Evolutionary conservation across 2,329 filamentous ascomycete species (phyloP).

Genomic region (Paracoccidioides lutzii): DNA sequence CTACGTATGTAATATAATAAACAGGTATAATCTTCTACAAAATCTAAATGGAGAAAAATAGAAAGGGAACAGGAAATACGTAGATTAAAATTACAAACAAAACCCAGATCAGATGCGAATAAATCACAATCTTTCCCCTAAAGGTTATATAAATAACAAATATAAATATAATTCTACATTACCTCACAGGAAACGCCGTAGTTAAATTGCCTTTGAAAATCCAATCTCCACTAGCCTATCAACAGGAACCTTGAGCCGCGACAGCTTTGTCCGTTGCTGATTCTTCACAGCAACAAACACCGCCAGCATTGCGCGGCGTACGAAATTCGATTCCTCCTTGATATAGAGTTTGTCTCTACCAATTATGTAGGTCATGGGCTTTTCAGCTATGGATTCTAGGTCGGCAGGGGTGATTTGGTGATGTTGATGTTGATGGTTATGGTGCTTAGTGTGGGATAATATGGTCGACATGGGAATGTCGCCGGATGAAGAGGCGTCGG

Average conservation of each 20-base stretch:
- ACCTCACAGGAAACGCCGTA: not conserved
- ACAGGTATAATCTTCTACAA: too few species aligned
- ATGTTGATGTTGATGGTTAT: conserved; percentile 7
- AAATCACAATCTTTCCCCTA: not conserved
- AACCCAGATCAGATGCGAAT: too few species aligned
- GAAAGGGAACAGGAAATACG: too few species aligned
- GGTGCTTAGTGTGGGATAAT: conserved; percentile 10
- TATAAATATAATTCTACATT: not conserved
- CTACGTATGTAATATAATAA: too few species aligned
- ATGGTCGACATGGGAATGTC: not conserved
- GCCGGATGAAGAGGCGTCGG: not conserved
- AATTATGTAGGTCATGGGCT: conserved; percentile 35
- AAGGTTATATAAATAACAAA: not conserved
- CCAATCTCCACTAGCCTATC: conserved; percentile 31
- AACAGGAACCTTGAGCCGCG: conserved; percentile 24
- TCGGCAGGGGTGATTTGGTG: not conserved
- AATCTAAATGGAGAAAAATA: too few species aligned
- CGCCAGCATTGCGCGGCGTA: conserved; percentile 18
- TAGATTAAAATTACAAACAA: too few species aligned
- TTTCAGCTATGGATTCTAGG: not conserved
- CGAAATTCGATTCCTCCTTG: conserved; percentile 16
- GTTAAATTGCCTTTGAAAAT: conserved; percentile 28
- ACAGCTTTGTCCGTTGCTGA: conserved; percentile 27
- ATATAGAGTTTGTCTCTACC: conserved; percentile 30
- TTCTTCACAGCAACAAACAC: conserved; percentile 28